A percentile compares a stretch with the other conserved stretches of the same genome.
phyloP scores from a whole-genome alignment of 768 basidiomycete genomes.

The Kwoniella dendrophila region DNA sequence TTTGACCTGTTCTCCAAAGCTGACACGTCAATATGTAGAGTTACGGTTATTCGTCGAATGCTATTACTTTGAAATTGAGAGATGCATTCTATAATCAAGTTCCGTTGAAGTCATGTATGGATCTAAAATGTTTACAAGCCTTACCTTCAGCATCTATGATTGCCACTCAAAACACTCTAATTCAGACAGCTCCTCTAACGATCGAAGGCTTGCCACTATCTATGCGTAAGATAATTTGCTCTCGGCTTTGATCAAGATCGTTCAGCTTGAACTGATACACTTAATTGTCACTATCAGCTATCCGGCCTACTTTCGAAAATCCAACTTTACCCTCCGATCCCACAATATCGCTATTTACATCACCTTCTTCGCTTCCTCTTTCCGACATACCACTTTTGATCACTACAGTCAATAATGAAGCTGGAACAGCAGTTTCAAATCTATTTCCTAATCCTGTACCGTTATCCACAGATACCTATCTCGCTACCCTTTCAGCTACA shows the following conservation, averaged over 20 bases:
- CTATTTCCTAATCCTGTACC: conserved; percentile 48
- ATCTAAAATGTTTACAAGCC: conserved; percentile 62
- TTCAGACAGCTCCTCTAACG: conserved; percentile 17
- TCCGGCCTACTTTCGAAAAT: conserved; percentile 57
- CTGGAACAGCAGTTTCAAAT: conserved; percentile 62
- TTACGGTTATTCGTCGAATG: conserved; percentile 68
- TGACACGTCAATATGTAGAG: neutral
- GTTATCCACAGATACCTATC: conserved; percentile 21
- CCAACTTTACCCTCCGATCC: conserved; percentile 65
- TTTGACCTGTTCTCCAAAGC: neutral
- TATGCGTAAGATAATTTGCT: conserved; percentile 27
- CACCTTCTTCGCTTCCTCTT: conserved; percentile 62
- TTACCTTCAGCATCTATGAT: conserved; percentile 64
- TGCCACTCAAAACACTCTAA: conserved; percentile 57
- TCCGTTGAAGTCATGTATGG: conserved; percentile 50
- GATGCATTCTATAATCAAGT: conserved; percentile 46
- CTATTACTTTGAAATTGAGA: conserved; percentile 64
- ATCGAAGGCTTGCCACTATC: conserved; percentile 33
- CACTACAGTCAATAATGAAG: conserved; percentile 73
- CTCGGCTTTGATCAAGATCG: neutral
- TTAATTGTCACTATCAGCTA: conserved; percentile 52
- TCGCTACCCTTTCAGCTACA: conserved; percentile 17
- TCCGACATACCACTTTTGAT: conserved; percentile 67
- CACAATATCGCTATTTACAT: conserved; percentile 59
- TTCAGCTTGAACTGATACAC: no score